Evolutionary conservation across 139 green algal genomes (phyloP).

Genomic region (Tetradesmus obliquus): DNA sequence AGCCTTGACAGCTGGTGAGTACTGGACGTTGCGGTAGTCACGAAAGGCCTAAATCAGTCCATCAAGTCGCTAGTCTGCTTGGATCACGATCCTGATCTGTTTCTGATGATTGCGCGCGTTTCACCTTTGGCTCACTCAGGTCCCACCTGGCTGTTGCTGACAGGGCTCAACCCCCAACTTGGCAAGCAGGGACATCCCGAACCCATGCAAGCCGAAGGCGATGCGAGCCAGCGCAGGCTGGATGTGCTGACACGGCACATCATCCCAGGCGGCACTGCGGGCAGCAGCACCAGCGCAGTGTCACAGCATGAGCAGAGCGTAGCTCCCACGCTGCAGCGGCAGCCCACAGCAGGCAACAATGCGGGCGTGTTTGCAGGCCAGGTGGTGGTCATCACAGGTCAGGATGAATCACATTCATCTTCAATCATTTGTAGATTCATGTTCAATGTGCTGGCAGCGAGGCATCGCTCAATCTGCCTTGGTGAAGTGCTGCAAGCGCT

Average conservation of each 20-base stretch:
- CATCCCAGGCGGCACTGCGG: background rate
- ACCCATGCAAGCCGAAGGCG: background rate
- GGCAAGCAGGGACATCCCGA: background rate
- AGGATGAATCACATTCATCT: background rate
- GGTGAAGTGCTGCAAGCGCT: too few relatives aligned
- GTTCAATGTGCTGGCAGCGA: too few relatives aligned
- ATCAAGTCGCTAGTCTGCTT: background rate
- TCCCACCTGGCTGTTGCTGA: background rate
- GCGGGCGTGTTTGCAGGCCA: constrained; percentile 54
- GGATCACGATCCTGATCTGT: background rate
- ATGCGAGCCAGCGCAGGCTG: constrained; percentile 14
- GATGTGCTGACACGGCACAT: constrained; percentile 12
- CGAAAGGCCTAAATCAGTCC: background rate
- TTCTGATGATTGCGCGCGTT: background rate
- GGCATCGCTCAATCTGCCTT: too few relatives aligned
- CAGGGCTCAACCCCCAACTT: background rate
- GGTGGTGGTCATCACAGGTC: constrained; percentile 85
- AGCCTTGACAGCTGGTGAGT: background rate
- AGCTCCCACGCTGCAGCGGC: background rate
- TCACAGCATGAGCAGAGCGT: background rate
- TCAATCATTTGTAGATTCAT: too few relatives aligned
- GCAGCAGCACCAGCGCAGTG: background rate
- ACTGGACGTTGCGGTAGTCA: background rate
- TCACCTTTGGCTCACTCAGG: background rate
- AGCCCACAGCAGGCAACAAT: background rate